A percentile compares a stretch with the other conserved stretches of the same genome.
These are phyloP conservation scores for Orobanche coerulescens DNA, from an alignment of 257 asterid species.

Conservation along the genomic window DNA sequence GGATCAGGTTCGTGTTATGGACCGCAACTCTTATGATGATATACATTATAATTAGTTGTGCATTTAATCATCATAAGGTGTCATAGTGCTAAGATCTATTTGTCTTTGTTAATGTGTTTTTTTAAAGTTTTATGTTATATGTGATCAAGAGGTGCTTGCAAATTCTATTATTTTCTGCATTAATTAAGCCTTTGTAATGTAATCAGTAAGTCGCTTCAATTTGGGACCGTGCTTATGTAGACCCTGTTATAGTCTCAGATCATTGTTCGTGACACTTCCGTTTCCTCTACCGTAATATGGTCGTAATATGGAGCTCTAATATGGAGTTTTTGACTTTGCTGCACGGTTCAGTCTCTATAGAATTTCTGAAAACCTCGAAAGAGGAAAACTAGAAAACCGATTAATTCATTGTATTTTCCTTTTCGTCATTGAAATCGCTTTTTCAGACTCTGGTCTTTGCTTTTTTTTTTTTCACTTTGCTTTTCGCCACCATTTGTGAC, in stretches of 20 bases:
- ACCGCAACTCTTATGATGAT: neutral
- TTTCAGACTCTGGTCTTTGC: neutral
- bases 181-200: neutral
- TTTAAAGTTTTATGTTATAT: neutral
- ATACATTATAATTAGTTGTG: neutral
- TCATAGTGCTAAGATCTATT: neutral
- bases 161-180: neutral
- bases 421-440: constrained; percentile 3
- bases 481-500: neutral
- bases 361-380: neutral
- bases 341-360: neutral
- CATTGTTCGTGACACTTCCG: too few relatives aligned
- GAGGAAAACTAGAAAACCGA: neutral
- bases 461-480: neutral
- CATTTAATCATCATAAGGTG: neutral
- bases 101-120: neutral
- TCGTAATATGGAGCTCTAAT: neutral
- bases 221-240: neutral
- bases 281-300: constrained; percentile 5
- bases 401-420: neutral
- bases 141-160: constrained; percentile 1
- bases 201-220: neutral
- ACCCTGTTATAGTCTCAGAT: neutral
- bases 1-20: constrained; percentile 84
- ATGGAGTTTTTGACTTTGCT: constrained; percentile 15